Conservation (phyloP, 1,284 basidiomycete genomes). For the Clitocybe nebularis region DNA sequence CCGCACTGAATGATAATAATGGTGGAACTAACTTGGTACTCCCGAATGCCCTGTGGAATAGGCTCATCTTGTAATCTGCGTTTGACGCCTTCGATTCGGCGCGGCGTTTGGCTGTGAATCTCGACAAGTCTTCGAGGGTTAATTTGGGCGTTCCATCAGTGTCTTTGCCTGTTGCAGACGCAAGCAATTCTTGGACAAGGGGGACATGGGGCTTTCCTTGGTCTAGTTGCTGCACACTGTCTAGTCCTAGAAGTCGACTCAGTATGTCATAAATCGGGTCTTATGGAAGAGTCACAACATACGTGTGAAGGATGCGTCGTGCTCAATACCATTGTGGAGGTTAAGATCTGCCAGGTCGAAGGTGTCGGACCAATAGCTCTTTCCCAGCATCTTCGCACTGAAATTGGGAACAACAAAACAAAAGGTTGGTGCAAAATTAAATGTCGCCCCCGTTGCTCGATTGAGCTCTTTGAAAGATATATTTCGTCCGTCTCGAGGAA, state of each 20-base stretch:
- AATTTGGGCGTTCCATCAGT: slow-evolving; percentile 61
- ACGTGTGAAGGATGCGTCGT: slow-evolving; percentile 70
- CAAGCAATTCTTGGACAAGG: slow-evolving; percentile 1
- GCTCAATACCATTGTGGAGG: slow-evolving; percentile 72
- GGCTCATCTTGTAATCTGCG: background rate
- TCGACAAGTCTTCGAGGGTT: background rate
- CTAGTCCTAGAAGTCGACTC: background rate
- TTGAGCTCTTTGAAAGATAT: slow-evolving; percentile 61
- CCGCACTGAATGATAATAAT: background rate
- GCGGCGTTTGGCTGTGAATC: slow-evolving; percentile 5
- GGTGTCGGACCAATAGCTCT: slow-evolving; percentile 48
- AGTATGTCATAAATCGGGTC: background rate
- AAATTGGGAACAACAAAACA: slow-evolving; percentile 55
- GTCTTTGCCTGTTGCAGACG: slow-evolving; percentile 4
- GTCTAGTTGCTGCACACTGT: background rate
- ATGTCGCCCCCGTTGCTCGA: slow-evolving; percentile 43
- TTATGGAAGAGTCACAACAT: slow-evolving; percentile 22
- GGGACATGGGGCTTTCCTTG: slow-evolving; percentile 1
- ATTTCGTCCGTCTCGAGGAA: slow-evolving; percentile 58
- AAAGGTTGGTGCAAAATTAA: slow-evolving; percentile 65
- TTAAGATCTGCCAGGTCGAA: slow-evolving; percentile 61
- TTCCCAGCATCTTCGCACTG: slow-evolving; percentile 52
- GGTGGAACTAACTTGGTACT: slow-evolving; percentile 6
- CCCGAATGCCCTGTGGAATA: slow-evolving; percentile 2
- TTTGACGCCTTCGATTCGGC: slow-evolving; percentile 2